Conservation (phyloP, 768 basidiomycete species). For the Hebeloma cylindrosporum region DNA sequence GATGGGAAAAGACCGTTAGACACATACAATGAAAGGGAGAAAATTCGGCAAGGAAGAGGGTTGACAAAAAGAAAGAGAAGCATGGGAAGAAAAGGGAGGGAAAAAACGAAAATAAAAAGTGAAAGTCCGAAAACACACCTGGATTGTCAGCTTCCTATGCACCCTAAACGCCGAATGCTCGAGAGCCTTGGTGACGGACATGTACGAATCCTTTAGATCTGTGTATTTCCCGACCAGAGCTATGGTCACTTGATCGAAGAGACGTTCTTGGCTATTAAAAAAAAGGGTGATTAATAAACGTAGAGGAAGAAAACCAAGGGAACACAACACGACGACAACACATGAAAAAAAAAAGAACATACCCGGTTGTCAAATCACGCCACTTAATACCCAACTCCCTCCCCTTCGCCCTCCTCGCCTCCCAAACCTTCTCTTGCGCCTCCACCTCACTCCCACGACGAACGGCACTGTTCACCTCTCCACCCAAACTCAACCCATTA, state of each 20-base stretch:
- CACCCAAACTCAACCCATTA: no score
- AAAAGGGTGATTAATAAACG: background rate
- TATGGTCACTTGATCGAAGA: conserved; percentile 86
- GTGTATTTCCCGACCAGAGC: conserved; percentile 98
- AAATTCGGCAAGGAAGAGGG: background rate
- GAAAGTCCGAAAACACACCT: conserved; percentile 48
- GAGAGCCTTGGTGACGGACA: conserved; percentile 95
- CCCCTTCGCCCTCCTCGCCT: conserved; percentile 62
- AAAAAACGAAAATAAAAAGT: background rate
- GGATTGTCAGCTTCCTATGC: conserved; percentile 76
- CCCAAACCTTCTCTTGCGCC: conserved; percentile 33
- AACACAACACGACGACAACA: conserved; percentile 4
- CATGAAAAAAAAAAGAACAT: conserved; percentile 22
- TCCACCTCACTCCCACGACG: conserved; percentile 17
- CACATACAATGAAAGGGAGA: no score
- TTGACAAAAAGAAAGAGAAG: background rate
- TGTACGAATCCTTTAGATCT: conserved; percentile 95
- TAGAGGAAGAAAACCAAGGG: background rate
- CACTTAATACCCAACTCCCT: conserved; percentile 68
- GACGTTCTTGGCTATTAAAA: conserved; percentile 77
- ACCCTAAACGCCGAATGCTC: conserved; percentile 97
- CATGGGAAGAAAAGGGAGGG: background rate
- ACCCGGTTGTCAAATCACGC: conserved; percentile 84
- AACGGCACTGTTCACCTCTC: no score
- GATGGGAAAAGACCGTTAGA: no score